These are phyloP conservation scores for Globisporangium middletonii DNA, from an alignment of 352 stramenopile genomes.

Conservation along the genomic window DNA sequence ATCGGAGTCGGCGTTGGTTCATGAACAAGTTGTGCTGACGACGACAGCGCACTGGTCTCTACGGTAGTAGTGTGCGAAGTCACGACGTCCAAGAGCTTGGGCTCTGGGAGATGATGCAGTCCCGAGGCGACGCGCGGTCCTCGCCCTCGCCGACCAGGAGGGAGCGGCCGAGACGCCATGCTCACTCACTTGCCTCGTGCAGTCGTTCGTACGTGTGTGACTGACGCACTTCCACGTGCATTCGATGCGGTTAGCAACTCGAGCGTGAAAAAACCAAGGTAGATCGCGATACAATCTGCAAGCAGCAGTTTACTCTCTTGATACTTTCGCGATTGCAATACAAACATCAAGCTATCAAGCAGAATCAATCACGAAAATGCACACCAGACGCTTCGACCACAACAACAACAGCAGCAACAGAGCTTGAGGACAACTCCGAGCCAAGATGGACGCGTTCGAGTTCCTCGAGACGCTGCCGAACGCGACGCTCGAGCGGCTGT, in stretches of 20 bases:
- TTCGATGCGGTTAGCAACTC: not conserved
- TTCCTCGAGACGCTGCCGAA: slow-evolving; percentile 80
- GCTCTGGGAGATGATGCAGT: slow-evolving; percentile 13
- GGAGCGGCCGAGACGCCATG: slow-evolving; percentile 16
- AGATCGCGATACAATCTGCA: not conserved
- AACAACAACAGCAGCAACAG: not conserved
- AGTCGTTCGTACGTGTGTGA: too few relatives aligned
- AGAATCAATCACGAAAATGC: slow-evolving; percentile 1
- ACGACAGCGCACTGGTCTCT: not conserved
- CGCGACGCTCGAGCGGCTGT: slow-evolving; percentile 70
- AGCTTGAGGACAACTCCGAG: not conserved
- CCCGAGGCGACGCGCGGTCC: slow-evolving; percentile 8
- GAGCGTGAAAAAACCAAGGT: not conserved
- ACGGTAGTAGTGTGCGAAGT: not conserved
- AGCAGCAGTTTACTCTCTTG: not conserved
- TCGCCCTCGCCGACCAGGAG: slow-evolving; percentile 10
- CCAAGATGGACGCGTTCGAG: slow-evolving; percentile 78
- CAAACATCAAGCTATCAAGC: not conserved
- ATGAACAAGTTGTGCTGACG: not conserved
- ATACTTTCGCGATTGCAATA: not conserved
- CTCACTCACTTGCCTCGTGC: not conserved
- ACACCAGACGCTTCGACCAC: not conserved
- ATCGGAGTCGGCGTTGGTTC: not conserved
- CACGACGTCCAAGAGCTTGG: slow-evolving; percentile 5
- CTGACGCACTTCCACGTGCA: too few relatives aligned